phyloP scores from a whole-genome alignment of 768 basidiomycete species.

The Albatrellus ellisii region DNA sequence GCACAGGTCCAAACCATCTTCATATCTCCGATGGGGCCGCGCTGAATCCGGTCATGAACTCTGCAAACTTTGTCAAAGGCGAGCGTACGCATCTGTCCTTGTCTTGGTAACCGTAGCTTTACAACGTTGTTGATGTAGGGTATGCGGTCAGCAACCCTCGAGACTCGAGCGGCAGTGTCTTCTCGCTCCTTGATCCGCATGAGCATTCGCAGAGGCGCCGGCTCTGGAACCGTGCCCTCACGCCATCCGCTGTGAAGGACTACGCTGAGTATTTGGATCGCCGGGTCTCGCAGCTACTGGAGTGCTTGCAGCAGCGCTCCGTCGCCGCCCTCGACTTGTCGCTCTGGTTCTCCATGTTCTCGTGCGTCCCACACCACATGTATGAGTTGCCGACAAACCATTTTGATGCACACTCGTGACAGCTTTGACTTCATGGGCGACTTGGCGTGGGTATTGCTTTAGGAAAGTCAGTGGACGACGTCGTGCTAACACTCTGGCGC shows the following conservation, averaged over 20 bases:
- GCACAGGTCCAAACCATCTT: slow-evolving; percentile 53
- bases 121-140: background rate
- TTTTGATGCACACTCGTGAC: background rate
- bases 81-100: slow-evolving; percentile 28
- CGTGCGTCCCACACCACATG: slow-evolving; percentile 15
- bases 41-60: slow-evolving; percentile 34
- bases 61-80: slow-evolving; percentile 40
- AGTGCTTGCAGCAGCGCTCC: slow-evolving; percentile 5
- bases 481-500: no score
- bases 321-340: no score
- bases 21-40: slow-evolving; percentile 34
- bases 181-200: slow-evolving; percentile 12
- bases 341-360: slow-evolving; percentile 18
- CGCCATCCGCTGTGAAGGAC: slow-evolving; percentile 15
- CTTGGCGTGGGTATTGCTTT: background rate
- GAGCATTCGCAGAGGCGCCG: slow-evolving; percentile 18
- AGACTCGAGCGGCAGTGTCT: background rate
- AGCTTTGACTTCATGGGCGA: slow-evolving; percentile 5
- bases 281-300: slow-evolving; percentile 17
- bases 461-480: no score
- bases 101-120: background rate
- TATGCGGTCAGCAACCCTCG: background rate
- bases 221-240: slow-evolving; percentile 21
- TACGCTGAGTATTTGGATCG: slow-evolving; percentile 15
- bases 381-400: no score